Conservation (phyloP, 306 rosid genomes). For the Gastrolobium bilobum region DNA sequence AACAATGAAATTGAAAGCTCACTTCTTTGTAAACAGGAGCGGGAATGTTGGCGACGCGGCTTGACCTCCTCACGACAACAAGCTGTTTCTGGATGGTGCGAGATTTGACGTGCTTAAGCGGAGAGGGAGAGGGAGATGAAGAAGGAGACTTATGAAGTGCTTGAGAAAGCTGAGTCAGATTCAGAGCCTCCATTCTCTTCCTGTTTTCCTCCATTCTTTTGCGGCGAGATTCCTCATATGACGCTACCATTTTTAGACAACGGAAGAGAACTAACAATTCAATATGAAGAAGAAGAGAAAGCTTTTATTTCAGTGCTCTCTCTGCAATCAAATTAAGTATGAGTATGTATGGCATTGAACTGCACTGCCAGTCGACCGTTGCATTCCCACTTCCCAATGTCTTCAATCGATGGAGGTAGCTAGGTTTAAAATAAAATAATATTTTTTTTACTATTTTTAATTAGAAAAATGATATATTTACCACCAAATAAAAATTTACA, state of each 20-base stretch:
- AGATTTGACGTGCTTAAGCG: slow-evolving; percentile 62
- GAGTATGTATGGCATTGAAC: background rate
- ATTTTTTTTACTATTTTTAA: no score
- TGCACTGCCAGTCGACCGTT: slow-evolving; percentile 57
- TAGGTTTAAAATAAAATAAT: no score
- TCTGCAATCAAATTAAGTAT: no score
- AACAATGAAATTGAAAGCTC: background rate
- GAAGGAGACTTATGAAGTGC: slow-evolving; percentile 60
- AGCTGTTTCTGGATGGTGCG: slow-evolving; percentile 54
- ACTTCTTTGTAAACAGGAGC: slow-evolving; percentile 80
- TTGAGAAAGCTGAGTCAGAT: slow-evolving; percentile 68
- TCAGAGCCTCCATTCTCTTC: slow-evolving; percentile 83
- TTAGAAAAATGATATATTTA: no score
- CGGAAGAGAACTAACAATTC: no score
- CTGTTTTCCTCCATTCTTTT: slow-evolving; percentile 78
- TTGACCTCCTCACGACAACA: slow-evolving; percentile 73
- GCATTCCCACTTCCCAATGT: slow-evolving; percentile 46
- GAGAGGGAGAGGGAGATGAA: slow-evolving; percentile 27
- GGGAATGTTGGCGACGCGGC: slow-evolving; percentile 71
- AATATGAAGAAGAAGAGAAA: background rate
- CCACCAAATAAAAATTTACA: no score
- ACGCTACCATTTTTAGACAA: slow-evolving; percentile 53
- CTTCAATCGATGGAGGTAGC: no score
- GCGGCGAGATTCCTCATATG: slow-evolving; percentile 75
- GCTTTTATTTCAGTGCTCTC: background rate